Evolutionary conservation across 2,329 filamentous ascomycete species (phyloP).

Genomic region (Penicillium frequentans): DNA sequence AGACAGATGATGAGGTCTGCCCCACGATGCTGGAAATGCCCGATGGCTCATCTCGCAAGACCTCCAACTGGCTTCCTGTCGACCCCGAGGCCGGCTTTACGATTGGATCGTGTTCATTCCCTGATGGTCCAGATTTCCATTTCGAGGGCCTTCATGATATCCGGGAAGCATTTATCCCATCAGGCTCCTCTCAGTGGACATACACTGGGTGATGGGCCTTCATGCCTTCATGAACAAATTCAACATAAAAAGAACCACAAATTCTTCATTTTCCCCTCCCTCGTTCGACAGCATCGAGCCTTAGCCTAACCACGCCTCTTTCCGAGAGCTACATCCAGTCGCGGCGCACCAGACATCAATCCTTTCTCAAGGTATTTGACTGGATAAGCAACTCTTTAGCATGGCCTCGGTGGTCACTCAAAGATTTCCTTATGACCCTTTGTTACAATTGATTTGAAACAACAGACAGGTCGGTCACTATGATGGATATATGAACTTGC

Average conservation of each 20-base stretch:
- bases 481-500: not conserved
- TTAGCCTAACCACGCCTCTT: not conserved
- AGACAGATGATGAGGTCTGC: slow-evolving; percentile 11
- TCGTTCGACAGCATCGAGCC: no score
- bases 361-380: not conserved
- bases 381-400: not conserved
- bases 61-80: slow-evolving; percentile 33
- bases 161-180: slow-evolving; percentile 10
- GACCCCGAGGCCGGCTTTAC: slow-evolving; percentile 31
- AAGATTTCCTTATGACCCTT: not conserved
- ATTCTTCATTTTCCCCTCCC: not conserved
- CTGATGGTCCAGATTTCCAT: not conserved
- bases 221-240: not conserved
- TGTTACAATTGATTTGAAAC: not conserved
- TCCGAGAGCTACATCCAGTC: not conserved
- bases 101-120: slow-evolving; percentile 13
- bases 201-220: not conserved
- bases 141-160: slow-evolving; percentile 8
- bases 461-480: not conserved
- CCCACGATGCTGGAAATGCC: slow-evolving; percentile 34
- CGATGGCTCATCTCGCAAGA: slow-evolving; percentile 31
- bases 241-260: not conserved
- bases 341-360: not conserved
- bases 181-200: not conserved
- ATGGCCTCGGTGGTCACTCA: not conserved